These are phyloP conservation scores for Globisporangium polare DNA, from an alignment of 352 stramenopile species.

Conservation along the genomic window DNA sequence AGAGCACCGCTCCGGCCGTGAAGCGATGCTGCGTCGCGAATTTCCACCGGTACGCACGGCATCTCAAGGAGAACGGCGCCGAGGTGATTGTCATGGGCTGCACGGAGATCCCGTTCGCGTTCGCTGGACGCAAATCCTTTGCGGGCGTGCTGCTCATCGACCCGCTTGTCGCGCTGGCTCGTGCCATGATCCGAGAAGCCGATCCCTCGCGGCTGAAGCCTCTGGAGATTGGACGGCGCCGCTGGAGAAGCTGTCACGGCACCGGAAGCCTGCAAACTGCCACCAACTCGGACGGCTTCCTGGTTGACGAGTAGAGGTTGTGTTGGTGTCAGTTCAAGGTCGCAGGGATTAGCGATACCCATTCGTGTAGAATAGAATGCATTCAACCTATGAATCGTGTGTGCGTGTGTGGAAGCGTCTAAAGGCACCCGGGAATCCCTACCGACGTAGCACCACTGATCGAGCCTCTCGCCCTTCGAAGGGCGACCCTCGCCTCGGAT, in stretches of 20 bases:
- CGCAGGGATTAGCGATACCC: background rate
- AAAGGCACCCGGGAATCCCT: too few relatives aligned
- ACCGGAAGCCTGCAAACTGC: background rate
- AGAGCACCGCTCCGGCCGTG: conserved; percentile 61
- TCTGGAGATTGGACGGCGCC: conserved; percentile 20
- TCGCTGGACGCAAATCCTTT: conserved; percentile 41
- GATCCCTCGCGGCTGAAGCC: conserved; percentile 46
- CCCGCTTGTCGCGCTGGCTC: conserved; percentile 67
- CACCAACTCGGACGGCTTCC: conserved; percentile 1
- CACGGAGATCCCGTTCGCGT: conserved; percentile 78
- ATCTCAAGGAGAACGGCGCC: conserved; percentile 41
- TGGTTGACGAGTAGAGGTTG: background rate
- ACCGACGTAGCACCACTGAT: too few relatives aligned
- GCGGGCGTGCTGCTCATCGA: conserved; percentile 55
- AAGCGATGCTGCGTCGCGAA: conserved; percentile 48
- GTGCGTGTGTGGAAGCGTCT: too few relatives aligned
- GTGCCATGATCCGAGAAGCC: conserved; percentile 63
- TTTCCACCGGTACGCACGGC: conserved; percentile 52
- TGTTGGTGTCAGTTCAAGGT: background rate
- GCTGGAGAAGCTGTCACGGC: conserved; percentile 17
- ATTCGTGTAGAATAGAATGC: conserved; percentile 3
- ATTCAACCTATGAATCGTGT: too few relatives aligned
- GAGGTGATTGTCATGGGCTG: conserved; percentile 72
- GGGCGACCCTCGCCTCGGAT: too few relatives aligned
- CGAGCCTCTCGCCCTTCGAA: too few relatives aligned